Conservation (phyloP, 2,329 filamentous ascomycete genomes). For the Emergomyces africanus region DNA sequence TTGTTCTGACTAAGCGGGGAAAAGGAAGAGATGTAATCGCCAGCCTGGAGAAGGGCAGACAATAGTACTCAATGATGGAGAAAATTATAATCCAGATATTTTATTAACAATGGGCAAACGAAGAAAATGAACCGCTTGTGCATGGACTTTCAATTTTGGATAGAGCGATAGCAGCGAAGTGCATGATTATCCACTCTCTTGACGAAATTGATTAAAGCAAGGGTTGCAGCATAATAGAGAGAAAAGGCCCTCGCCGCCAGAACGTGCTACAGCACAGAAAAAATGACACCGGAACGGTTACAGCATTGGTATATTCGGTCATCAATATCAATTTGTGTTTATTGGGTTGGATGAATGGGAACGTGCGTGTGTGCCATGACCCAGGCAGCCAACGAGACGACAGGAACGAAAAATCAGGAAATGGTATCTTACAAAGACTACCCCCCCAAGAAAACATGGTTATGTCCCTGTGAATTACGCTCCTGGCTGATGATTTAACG, state of each 20-base stretch:
- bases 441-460: conserved; percentile 12
- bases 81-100: not conserved
- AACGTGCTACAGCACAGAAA: not conserved
- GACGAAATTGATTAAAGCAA: not conserved
- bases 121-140: not conserved
- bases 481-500: not conserved
- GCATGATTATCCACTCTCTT: too few species aligned
- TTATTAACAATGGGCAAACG: not conserved
- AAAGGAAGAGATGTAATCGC: not conserved
- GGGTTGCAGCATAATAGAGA: too few species aligned
- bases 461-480: not conserved
- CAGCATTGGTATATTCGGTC: not conserved
- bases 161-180: not conserved
- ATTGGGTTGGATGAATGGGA: not conserved
- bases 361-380: not conserved
- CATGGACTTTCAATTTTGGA: not conserved
- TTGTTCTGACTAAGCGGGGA: not conserved
- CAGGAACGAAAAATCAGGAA: not conserved
- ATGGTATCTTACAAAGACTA: conserved; percentile 5
- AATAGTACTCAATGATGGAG: not conserved
- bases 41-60: not conserved
- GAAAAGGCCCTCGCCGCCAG: not conserved
- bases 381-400: not conserved
- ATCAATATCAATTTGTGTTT: not conserved
- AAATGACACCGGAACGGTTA: not conserved